Percentiles rank a stretch among this genome's conserved stretches.
Conservation (phyloP, 2,329 filamentous ascomycete species). For the Pezizomycotina sp. region DNA sequence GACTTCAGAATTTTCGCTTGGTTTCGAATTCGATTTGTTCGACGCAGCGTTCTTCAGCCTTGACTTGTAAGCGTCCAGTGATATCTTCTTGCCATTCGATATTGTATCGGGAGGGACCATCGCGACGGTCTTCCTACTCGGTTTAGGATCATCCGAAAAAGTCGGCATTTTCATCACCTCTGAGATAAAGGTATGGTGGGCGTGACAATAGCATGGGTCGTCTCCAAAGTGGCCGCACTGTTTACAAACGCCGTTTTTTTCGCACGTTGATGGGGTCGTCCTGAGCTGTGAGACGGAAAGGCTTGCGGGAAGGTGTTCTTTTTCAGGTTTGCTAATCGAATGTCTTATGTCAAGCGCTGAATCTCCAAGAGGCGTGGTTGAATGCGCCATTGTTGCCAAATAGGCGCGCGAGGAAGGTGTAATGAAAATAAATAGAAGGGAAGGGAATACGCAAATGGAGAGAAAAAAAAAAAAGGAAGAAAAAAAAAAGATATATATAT, state of each 20-base stretch:
- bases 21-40: too few relatives aligned
- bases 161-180: constrained; percentile 19
- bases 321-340: constrained; percentile 16
- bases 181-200: constrained; percentile 18
- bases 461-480: constrained; percentile 1
- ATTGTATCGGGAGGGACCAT: too few relatives aligned
- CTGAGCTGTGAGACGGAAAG: constrained; percentile 13
- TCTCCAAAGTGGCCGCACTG: constrained; percentile 17
- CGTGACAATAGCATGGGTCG: constrained; percentile 19
- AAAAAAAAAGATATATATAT: too few relatives aligned
- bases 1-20: too few relatives aligned
- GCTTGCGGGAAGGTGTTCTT: constrained; percentile 18
- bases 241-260: constrained; percentile 12
- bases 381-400: constrained; percentile 20
- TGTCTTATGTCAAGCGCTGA: constrained; percentile 11
- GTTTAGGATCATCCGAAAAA: constrained; percentile 13
- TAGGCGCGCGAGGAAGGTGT: constrained; percentile 7
- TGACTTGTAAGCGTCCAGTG: constrained; percentile 15
- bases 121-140: too few relatives aligned
- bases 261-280: constrained; percentile 13
- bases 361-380: constrained; percentile 18
- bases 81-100: constrained; percentile 18
- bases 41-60: too few relatives aligned
- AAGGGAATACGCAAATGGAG: constrained; percentile 1
- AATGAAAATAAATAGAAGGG: constrained; percentile 3